phyloP scores from a whole-genome alignment of 2,329 filamentous ascomycete genomes.

The Fusarium paranaense region DNA sequence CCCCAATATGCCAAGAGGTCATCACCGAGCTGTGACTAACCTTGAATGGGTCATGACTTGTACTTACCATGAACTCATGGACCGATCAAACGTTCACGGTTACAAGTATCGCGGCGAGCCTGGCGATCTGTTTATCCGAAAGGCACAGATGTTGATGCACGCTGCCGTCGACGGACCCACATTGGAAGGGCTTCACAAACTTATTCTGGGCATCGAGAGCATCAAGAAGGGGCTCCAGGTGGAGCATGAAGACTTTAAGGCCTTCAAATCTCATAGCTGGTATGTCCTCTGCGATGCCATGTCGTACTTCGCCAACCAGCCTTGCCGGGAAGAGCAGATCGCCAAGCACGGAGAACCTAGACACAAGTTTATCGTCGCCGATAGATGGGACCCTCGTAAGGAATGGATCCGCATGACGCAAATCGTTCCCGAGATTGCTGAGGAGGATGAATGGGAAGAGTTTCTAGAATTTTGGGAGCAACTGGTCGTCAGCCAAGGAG shows the following conservation, averaged over 20 bases:
- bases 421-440: background rate
- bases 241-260: background rate
- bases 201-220: background rate
- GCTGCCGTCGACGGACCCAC: background rate
- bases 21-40: background rate
- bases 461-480: background rate
- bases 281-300: conserved; percentile 9
- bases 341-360: background rate
- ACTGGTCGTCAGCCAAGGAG: background rate
- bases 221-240: background rate
- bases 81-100: background rate
- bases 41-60: conserved; percentile 14
- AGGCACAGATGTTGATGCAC: background rate
- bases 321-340: background rate
- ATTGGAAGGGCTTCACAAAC: background rate
- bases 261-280: background rate
- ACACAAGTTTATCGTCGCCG: conserved; percentile 8
- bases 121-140: background rate
- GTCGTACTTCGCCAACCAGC: background rate
- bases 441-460: background rate
- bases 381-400: conserved; percentile 13
- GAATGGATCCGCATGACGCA: conserved; percentile 11
- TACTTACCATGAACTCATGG: background rate
- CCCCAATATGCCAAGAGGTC: conserved; percentile 4
- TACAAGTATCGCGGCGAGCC: background rate